Percentiles rank a stretch among this genome's conserved stretches.
Conservation (phyloP, 495 filamentous ascomycete species). For the Pseudomonodictys pantanalensis region DNA sequence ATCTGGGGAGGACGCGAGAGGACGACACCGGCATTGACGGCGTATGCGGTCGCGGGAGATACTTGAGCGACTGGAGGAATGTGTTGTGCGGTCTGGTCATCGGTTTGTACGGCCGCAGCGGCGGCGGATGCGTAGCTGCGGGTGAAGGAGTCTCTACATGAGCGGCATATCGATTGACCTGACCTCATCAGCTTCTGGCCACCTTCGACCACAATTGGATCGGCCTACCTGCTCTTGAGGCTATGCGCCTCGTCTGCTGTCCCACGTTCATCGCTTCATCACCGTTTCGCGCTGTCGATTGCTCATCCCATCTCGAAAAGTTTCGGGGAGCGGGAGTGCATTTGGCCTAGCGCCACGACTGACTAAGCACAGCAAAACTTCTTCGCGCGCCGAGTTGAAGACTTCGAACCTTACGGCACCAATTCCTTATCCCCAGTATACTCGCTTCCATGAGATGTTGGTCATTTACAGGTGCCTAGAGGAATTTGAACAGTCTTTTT, state of each 20-base stretch:
- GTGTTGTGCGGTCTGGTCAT: slow-evolving; percentile 18
- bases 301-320: slow-evolving; percentile 8
- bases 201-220: not conserved
- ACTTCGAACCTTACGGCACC: slow-evolving; percentile 28
- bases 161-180: slow-evolving; percentile 37
- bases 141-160: slow-evolving; percentile 34
- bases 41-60: slow-evolving; percentile 52
- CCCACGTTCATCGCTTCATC: slow-evolving; percentile 37
- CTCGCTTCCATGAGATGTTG: slow-evolving; percentile 52
- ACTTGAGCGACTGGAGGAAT: slow-evolving; percentile 38
- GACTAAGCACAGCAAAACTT: slow-evolving; percentile 2
- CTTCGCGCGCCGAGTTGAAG: not conserved
- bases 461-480: slow-evolving; percentile 67
- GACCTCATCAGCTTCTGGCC: not conserved
- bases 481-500: slow-evolving; percentile 58
- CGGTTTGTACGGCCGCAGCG: slow-evolving; percentile 31
- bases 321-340: slow-evolving; percentile 18
- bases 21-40: slow-evolving; percentile 73
- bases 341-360: slow-evolving; percentile 7
- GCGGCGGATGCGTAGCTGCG: slow-evolving; percentile 27
- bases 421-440: slow-evolving; percentile 65
- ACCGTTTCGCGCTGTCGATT: not conserved
- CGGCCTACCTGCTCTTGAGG: slow-evolving; percentile 28
- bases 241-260: slow-evolving; percentile 37
- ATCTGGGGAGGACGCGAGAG: slow-evolving; percentile 85